Percentiles rank a stretch among this genome's conserved stretches.
These are phyloP conservation scores for Leishmania lainsoni DNA, from an alignment of 208 protist genomes.

Conservation along the genomic window DNA sequence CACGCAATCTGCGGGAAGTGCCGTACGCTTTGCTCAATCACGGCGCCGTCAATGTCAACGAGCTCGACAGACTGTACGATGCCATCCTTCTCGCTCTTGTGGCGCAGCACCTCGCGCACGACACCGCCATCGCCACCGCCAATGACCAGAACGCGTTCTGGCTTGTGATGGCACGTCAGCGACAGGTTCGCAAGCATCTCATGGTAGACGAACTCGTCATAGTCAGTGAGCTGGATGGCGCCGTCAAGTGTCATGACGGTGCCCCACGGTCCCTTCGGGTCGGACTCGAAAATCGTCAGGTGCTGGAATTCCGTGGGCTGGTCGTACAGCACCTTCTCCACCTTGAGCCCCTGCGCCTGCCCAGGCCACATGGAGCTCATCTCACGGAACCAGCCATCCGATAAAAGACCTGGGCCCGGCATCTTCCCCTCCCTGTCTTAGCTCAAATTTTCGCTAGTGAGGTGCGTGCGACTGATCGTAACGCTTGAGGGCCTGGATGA, in stretches of 20 bases:
- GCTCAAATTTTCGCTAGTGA: not conserved
- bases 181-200: conserved; percentile 98
- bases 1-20: conserved; percentile 87
- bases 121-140: conserved; percentile 98
- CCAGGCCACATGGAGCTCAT: conserved; percentile 89
- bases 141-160: conserved; percentile 95
- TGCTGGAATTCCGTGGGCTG: conserved; percentile 85
- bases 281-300: conserved; percentile 86
- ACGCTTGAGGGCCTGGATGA: not conserved
- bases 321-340: conserved; percentile 90
- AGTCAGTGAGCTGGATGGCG: conserved; percentile 96
- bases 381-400: conserved; percentile 93
- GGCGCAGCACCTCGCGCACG: conserved; percentile 95
- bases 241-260: conserved; percentile 97
- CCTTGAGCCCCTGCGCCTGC: conserved; percentile 85
- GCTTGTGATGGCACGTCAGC: conserved; percentile 89
- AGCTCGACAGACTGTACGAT: conserved; percentile 92
- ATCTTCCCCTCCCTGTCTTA: conserved; percentile 16
- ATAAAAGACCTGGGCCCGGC: conserved; percentile 72
- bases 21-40: conserved; percentile 85
- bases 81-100: conserved; percentile 54
- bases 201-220: conserved; percentile 98
- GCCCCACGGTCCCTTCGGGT: conserved; percentile 91
- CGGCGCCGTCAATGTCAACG: conserved; percentile 97
- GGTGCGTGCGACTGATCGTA: not conserved